Base-by-base conservation (phyloP, 495 filamentous ascomycete genomes). In the Corynascus novoguineensis region DNA sequence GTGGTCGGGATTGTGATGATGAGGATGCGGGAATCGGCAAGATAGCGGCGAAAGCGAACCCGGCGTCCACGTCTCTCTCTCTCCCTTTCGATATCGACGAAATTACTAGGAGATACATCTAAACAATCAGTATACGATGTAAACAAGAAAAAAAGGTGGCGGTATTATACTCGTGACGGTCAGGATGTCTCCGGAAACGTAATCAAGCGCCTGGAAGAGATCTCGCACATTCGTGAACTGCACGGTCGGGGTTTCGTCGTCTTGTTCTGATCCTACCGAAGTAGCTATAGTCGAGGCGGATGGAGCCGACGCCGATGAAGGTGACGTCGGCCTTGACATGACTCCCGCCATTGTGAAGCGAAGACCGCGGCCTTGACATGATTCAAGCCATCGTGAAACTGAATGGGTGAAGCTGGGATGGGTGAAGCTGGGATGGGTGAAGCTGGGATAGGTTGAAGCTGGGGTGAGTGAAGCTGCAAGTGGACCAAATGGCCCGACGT, bases 31-130 rank as follows among this genome's bases (percentile, higher is more conserved):
- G 35, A 37, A 35, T 41, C 40, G 42, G 50, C 48, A 27, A 57
- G 10, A 42, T 62, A 64, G 4, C 61, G 61, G 40, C 60, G 56
- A 38, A 64, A 50, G 22, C 64, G 64, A 48, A 63, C 50, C 48
- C 37, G 55, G 14, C 60, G 55, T 3, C 58, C 29, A 32, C 54
- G 61, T 9, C 37, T 50, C n/a, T 50, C 48, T 58, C 61, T 25
- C 25, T 58, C 49, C 14, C 45, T 15, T 44, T 60, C 53, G 19
- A 63, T 55, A 27, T 57, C 49, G 32, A 24, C 31, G 24, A 63
- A 49, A 44, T 29, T 1, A n/a, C 8, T 42, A 28, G 57, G 27
- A 32, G 51, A 60, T 17, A 61, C 50, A 11, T 41, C 50, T 52
- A 28, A 17, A 38, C 9, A 37, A 28, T 41, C 21, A 52, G 21